Evolutionary conservation across 495 filamentous ascomycete species (phyloP), one percentile per base, ranked within the genome.

Genomic region (Hyphodiscus hymeniophilus): DNA sequence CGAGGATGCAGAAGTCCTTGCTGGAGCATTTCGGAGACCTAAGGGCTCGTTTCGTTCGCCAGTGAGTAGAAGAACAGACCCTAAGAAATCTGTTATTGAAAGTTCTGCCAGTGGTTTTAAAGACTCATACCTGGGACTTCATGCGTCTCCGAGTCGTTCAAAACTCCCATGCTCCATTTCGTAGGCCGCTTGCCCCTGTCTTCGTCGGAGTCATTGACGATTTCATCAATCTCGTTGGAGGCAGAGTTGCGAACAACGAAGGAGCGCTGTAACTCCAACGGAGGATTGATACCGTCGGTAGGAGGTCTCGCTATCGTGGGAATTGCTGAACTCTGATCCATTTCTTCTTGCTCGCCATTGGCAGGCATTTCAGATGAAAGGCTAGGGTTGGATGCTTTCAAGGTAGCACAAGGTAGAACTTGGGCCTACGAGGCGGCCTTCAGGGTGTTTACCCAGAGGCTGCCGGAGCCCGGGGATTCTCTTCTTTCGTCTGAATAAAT

Each of bases 61-160:
- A 1, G 87, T 81, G 24, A 94, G 72, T 4, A 95, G 71, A 22
- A 95, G 72, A 38, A 95, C 76, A 24, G 89, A 92, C 28, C 88
- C 88, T 92, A 35, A 38, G 32, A 33, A 7, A 36, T 23, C 32
- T 45, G 36, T 41, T n/a, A 38, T 12, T 7, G 18, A 7, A 16
- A 3, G 28, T 13, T 30, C 12, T 36, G 33, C 12, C 16, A 30
- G 36, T 32, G 26, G 5, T 7, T 3, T 5, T 36, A 20, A 7
- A 17, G 13, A 17, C n/a, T 65, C 77, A 50, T 67, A 90, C 91
- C 91, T 56, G 91, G 92, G 17, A 97, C 92, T 68, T 95, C 87
- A 31, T 94, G 85, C 0, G 91, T 96, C 41, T 82, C 65, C 47
- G 61, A 75, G 55, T 94, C 88, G 60, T 89, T 90, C 30, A 95